Evolutionary conservation across 768 basidiomycete species (phyloP).

Genomic region (Serendipita indica): DNA sequence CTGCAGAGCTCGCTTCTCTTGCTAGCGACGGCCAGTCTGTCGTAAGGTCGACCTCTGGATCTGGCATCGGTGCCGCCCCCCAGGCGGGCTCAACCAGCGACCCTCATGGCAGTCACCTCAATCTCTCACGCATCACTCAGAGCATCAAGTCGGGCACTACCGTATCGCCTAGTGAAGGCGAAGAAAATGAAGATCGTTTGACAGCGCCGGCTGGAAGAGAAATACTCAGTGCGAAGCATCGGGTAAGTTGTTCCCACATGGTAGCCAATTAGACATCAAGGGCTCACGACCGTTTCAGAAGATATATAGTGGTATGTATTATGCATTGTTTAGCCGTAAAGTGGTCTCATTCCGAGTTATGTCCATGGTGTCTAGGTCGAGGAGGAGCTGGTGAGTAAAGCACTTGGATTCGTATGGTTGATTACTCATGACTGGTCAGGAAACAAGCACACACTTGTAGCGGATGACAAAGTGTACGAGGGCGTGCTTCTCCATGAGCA

Average conservation of each 20-base stretch:
- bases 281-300: no score
- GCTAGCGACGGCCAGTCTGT: background rate
- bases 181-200: background rate
- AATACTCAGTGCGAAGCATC: background rate
- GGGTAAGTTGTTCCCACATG: no score
- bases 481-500: conserved; percentile 1
- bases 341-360: background rate
- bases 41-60: background rate
- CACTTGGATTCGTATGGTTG: no score
- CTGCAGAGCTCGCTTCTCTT: background rate
- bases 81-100: background rate
- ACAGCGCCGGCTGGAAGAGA: background rate
- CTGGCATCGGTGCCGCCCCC: background rate
- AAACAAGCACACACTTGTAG: background rate
- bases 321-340: no score
- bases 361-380: background rate
- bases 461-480: background rate
- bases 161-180: background rate
- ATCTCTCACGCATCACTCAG: background rate
- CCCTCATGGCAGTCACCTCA: background rate
- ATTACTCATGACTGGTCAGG: no score
- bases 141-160: background rate
- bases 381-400: background rate
- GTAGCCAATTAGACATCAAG: no score
- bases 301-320: no score